These are phyloP conservation scores for Pseudocercospora crystallina DNA, from an alignment of 2,329 filamentous ascomycete species.

Conservation along the genomic window DNA sequence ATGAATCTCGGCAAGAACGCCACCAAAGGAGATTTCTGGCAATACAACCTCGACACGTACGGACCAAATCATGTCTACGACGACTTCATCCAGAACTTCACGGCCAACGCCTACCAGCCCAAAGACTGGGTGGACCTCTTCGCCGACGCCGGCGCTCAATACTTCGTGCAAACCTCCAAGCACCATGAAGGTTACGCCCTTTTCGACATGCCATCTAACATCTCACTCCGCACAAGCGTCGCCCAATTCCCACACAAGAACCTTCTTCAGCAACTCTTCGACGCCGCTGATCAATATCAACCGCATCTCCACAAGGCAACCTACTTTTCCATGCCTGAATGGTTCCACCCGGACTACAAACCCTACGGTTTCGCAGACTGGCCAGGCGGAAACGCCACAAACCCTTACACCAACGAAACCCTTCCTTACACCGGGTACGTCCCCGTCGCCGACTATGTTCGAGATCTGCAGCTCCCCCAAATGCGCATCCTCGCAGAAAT, in stretches of 20 bases:
- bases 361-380: slow-evolving; percentile 41
- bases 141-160: slow-evolving; percentile 52
- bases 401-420: slow-evolving; percentile 45
- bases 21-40: slow-evolving; percentile 46
- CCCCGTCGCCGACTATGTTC: slow-evolving; percentile 42
- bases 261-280: slow-evolving; percentile 45
- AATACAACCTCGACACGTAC: slow-evolving; percentile 53
- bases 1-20: slow-evolving; percentile 42
- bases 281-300: slow-evolving; percentile 44
- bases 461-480: slow-evolving; percentile 45
- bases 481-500: slow-evolving; percentile 46
- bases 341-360: slow-evolving; percentile 47
- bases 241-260: slow-evolving; percentile 43
- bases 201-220: slow-evolving; percentile 44
- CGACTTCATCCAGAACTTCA: slow-evolving; percentile 57
- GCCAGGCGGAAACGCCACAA: slow-evolving; percentile 45
- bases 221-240: slow-evolving; percentile 44
- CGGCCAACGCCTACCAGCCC: slow-evolving; percentile 50
- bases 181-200: slow-evolving; percentile 51
- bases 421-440: slow-evolving; percentile 48
- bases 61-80: slow-evolving; percentile 56
- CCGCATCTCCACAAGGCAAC: slow-evolving; percentile 45
- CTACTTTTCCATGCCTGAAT: slow-evolving; percentile 49
- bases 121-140: slow-evolving; percentile 57
- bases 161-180: slow-evolving; percentile 48